Percentiles rank a stretch among this genome's conserved stretches.
Conservation (phyloP, 2,329 filamentous ascomycete species). For the Thielaviopsis populi region DNA sequence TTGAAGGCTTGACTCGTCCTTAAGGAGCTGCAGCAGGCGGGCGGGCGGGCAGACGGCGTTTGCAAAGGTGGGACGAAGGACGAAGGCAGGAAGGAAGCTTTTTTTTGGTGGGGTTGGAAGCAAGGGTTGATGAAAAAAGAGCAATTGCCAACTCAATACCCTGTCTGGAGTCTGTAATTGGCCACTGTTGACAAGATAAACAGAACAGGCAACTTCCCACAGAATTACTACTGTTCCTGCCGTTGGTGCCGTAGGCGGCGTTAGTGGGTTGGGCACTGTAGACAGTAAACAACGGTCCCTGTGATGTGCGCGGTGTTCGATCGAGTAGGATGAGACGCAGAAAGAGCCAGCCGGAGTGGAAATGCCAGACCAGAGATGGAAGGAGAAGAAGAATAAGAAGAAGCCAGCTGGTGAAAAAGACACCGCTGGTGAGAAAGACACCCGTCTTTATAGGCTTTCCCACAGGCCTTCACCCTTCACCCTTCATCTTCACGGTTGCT, state of each 20-base stretch:
- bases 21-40: slow-evolving; percentile 1
- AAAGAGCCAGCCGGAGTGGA: too few relatives aligned
- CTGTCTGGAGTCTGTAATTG: slow-evolving; percentile 9
- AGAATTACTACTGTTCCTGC: neutral
- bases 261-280: too few relatives aligned
- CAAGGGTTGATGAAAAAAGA: neutral
- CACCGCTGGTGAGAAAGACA: too few relatives aligned
- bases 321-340: too few relatives aligned
- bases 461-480: neutral
- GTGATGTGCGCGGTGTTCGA: too few relatives aligned
- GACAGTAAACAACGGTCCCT: too few relatives aligned
- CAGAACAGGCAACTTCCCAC: neutral
- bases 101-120: slow-evolving; percentile 8
- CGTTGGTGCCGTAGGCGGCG: neutral
- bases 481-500: neutral
- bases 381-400: too few relatives aligned
- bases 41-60: slow-evolving; percentile 7
- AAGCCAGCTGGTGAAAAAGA: too few relatives aligned
- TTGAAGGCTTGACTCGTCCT: neutral
- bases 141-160: slow-evolving; percentile 3
- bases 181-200: slow-evolving; percentile 15
- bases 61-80: neutral
- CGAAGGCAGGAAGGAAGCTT: slow-evolving; percentile 3
- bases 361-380: too few relatives aligned
- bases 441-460: too few relatives aligned